Percentiles rank a stretch among this genome's conserved stretches.
Conservation (phyloP, 306 rosid genomes). For the Aeschynomene evenia region DNA sequence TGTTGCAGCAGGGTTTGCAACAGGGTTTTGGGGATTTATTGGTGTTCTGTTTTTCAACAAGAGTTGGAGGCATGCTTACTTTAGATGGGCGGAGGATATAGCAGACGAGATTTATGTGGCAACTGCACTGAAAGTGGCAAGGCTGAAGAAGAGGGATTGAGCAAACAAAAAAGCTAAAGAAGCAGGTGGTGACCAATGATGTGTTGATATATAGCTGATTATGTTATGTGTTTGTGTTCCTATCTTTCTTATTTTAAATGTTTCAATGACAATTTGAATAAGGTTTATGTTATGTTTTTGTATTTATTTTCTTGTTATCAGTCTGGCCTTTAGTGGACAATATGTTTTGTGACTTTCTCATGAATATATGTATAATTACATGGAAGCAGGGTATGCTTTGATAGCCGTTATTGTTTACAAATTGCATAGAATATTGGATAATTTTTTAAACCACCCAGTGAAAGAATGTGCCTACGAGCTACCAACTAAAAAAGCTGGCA, state of each 20-base stretch:
- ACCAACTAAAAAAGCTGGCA: too few relatives aligned
- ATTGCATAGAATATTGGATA: background rate
- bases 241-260: background rate
- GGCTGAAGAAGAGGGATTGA: background rate
- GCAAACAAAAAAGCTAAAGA: background rate
- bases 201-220: background rate
- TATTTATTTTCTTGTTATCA: background rate
- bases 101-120: background rate
- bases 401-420: background rate
- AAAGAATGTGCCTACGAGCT: too few relatives aligned
- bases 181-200: background rate
- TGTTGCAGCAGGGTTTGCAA: background rate
- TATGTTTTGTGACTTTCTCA: background rate
- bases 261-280: background rate
- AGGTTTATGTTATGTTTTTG: background rate
- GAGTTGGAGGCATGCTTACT: constrained; percentile 16
- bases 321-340: background rate
- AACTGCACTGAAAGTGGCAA: background rate
- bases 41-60: background rate
- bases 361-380: background rate
- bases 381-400: background rate
- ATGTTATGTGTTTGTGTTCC: background rate
- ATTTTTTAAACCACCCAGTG: too few relatives aligned
- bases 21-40: background rate
- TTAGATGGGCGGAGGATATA: background rate